Conservation (phyloP, 2,329 filamentous ascomycete species). For the Cytospora leucostoma region DNA sequence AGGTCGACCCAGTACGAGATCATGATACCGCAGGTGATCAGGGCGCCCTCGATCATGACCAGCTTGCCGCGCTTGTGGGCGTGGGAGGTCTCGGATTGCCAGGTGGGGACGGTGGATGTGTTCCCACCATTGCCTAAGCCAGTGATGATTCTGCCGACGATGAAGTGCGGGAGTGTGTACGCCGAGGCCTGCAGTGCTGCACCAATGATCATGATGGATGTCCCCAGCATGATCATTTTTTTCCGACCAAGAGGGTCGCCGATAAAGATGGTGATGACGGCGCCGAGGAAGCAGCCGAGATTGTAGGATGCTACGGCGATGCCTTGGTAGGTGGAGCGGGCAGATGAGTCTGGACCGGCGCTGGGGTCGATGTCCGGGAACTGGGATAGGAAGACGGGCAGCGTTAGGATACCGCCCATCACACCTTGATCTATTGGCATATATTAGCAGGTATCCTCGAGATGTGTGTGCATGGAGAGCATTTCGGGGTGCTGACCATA, state of each 20-base stretch:
- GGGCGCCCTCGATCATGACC: constrained; percentile 61
- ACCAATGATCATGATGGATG: constrained; percentile 46
- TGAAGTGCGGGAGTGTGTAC: constrained; percentile 43
- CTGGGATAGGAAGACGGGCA: constrained; percentile 58
- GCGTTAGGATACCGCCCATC: constrained; percentile 73
- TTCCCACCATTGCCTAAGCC: constrained; percentile 45
- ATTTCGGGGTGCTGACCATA: constrained; percentile 45
- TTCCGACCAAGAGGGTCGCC: constrained; percentile 46
- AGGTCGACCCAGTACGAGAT: constrained; percentile 64
- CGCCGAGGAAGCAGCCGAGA: constrained; percentile 36
- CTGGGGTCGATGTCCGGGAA: constrained; percentile 58
- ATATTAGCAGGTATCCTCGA: constrained; percentile 30
- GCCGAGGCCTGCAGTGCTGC: constrained; percentile 44
- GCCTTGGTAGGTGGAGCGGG: constrained; percentile 52
- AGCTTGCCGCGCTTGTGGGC: constrained; percentile 60
- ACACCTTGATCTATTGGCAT: constrained; percentile 67
- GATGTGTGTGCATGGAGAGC: constrained; percentile 1
- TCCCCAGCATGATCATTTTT: constrained; percentile 44
- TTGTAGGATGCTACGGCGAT: constrained; percentile 41
- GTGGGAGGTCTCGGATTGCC: constrained; percentile 61
- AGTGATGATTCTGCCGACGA: constrained; percentile 47
- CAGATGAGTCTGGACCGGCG: constrained; percentile 39
- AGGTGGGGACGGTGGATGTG: constrained; percentile 55
- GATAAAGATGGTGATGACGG: constrained; percentile 37
- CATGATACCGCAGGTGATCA: constrained; percentile 59